phyloP scores from a whole-genome alignment of 257 asterid genomes.

The Echium plantagineum region DNA sequence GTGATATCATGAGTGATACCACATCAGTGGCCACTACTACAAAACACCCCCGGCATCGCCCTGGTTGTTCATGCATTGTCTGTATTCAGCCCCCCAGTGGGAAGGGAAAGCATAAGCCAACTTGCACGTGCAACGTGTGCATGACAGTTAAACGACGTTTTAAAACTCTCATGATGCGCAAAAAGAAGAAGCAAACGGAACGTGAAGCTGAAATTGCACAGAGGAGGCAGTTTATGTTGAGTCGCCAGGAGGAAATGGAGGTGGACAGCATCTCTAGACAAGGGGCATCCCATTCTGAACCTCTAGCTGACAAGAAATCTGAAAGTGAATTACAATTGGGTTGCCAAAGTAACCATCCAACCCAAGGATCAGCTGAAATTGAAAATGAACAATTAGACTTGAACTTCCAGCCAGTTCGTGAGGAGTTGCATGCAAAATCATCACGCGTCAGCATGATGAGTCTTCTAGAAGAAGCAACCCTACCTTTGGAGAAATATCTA shows the following conservation, averaged over 20 bases:
- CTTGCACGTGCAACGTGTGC: constrained; percentile 92
- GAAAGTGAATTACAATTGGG: constrained; percentile 26
- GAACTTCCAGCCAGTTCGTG: constrained; percentile 54
- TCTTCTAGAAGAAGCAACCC: constrained; percentile 76
- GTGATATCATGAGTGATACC: constrained; percentile 25
- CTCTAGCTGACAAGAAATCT: constrained; percentile 22
- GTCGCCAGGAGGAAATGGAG: constrained; percentile 58
- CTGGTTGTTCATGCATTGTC: constrained; percentile 96
- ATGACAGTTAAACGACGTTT: constrained; percentile 92
- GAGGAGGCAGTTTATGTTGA: constrained; percentile 36
- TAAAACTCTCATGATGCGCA: constrained; percentile 95
- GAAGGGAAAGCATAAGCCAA: constrained; percentile 93
- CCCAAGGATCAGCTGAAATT: constrained; percentile 32
- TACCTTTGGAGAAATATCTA: constrained; percentile 68
- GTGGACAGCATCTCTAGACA: constrained; percentile 37
- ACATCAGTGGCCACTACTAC: constrained; percentile 68
- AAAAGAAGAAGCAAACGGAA: constrained; percentile 86
- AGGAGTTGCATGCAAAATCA: constrained; percentile 17
- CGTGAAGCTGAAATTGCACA: constrained; percentile 82
- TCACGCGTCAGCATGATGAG: constrained; percentile 58
- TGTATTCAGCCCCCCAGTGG: constrained; percentile 99
- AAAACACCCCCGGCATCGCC: constrained; percentile 88
- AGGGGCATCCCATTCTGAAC: constrained; percentile 16
- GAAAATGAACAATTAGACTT: constrained; percentile 49
- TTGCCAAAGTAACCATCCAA: constrained; percentile 26